A percentile compares a stretch with the other conserved stretches of the same genome.
Conservation (phyloP, 495 filamentous ascomycete species). For the Aspergillus diversus region DNA sequence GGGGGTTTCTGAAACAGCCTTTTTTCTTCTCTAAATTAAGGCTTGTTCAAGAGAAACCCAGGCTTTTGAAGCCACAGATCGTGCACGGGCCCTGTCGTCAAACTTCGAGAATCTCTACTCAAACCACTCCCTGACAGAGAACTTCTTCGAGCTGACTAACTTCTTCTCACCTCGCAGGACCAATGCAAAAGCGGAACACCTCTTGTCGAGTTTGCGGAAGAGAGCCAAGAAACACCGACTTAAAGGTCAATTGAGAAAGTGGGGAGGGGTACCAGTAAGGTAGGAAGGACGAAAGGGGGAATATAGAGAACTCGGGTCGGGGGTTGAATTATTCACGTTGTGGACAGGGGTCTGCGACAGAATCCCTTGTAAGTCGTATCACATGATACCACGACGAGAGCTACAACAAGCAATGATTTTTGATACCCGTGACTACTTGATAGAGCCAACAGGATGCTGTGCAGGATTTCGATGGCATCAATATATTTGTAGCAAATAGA, state of each 20-base stretch:
- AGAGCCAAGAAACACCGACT: conserved; percentile 19
- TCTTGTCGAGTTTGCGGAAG: conserved; percentile 55
- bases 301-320: background rate
- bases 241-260: background rate
- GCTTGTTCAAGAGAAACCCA: background rate
- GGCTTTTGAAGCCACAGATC: conserved; percentile 3
- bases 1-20: conserved; percentile 10
- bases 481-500: conserved; percentile 1
- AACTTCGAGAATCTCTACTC: conserved; percentile 22
- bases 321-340: background rate
- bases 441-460: background rate
- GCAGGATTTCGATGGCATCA: background rate
- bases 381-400: background rate
- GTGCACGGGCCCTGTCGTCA: conserved; percentile 21
- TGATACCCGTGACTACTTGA: no score
- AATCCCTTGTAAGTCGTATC: background rate
- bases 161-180: conserved; percentile 43
- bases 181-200: conserved; percentile 63
- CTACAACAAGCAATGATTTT: background rate
- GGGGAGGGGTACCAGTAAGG: background rate
- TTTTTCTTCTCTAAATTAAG: conserved; percentile 8
- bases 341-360: background rate
- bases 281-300: background rate
- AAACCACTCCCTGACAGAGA: background rate
- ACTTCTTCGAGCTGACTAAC: conserved; percentile 30